Evolutionary conservation across 352 stramenopile species (phyloP).

Genomic region (Phytophthora brassicae): DNA sequence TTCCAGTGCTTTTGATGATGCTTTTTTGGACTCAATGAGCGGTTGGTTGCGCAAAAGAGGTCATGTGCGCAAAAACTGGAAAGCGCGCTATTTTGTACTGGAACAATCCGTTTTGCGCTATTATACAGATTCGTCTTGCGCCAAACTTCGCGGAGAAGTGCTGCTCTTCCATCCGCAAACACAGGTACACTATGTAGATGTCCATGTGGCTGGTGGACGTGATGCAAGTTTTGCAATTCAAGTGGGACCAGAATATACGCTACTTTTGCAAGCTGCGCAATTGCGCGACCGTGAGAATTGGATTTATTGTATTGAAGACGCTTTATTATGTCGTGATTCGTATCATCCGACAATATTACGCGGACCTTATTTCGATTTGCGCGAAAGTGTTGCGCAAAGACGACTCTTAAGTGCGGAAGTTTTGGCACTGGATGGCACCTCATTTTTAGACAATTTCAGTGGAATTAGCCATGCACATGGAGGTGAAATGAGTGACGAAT

Average conservation of each 20-base stretch:
- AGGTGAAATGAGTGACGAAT: conserved; percentile 22
- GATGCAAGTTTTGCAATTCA: conserved; percentile 69
- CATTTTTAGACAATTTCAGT: conserved; percentile 25
- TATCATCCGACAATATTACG: conserved; percentile 44
- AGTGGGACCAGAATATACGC: conserved; percentile 56
- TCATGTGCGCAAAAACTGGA: conserved; percentile 81
- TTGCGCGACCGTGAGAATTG: conserved; percentile 71
- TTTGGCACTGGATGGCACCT: conserved; percentile 39
- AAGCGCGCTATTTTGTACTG: conserved; percentile 73
- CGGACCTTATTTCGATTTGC: conserved; percentile 44
- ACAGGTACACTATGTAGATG: conserved; percentile 69
- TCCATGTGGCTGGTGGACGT: conserved; percentile 49
- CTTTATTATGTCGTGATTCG: conserved; percentile 69
- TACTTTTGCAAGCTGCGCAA: conserved; percentile 59
- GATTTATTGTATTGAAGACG: conserved; percentile 83
- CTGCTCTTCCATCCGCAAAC: conserved; percentile 75
- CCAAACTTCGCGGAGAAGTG: conserved; percentile 72
- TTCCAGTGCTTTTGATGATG: conserved; percentile 59
- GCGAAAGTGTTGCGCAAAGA: conserved; percentile 56
- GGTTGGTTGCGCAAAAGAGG: conserved; percentile 71
- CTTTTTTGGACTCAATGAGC: conserved; percentile 70
- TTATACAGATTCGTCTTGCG: conserved; percentile 53
- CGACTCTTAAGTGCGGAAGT: conserved; percentile 59
- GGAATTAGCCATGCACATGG: conserved; percentile 34
- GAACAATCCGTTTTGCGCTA: conserved; percentile 70